These are phyloP conservation scores for Hemileccinum rubropunctum DNA, from an alignment of 768 basidiomycete genomes.

Conservation along the genomic window DNA sequence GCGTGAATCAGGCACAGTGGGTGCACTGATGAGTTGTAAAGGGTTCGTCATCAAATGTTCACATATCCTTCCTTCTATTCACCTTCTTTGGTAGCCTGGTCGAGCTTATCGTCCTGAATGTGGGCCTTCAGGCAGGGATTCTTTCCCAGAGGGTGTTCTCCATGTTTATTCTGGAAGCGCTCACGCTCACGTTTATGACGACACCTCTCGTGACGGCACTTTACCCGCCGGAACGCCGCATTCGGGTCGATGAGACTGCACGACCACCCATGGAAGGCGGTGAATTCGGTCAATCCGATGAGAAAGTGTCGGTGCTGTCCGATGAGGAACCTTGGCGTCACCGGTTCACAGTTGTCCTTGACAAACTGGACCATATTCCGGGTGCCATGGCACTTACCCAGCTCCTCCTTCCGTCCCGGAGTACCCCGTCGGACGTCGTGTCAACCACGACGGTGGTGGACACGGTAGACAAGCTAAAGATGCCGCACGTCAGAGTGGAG, in stretches of 20 bases:
- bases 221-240: slow-evolving; percentile 62
- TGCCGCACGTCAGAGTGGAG: slow-evolving; percentile 45
- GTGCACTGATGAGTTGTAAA: slow-evolving; percentile 94
- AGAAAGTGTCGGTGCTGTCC: slow-evolving; percentile 5
- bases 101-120: slow-evolving; percentile 93
- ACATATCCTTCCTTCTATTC: not conserved
- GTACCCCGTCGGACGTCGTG: not conserved
- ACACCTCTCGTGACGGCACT: slow-evolving; percentile 69
- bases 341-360: slow-evolving; percentile 81
- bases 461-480: slow-evolving; percentile 4
- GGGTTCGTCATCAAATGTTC: slow-evolving; percentile 45
- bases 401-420: slow-evolving; percentile 54
- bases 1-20: slow-evolving; percentile 81
- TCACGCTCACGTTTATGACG: slow-evolving; percentile 82
- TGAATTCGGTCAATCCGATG: slow-evolving; percentile 23
- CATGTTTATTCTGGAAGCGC: slow-evolving; percentile 89
- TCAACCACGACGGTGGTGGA: slow-evolving; percentile 7
- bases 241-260: slow-evolving; percentile 36
- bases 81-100: slow-evolving; percentile 54
- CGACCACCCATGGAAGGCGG: slow-evolving; percentile 21
- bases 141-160: slow-evolving; percentile 77
- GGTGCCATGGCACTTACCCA: slow-evolving; percentile 88
- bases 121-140: slow-evolving; percentile 80
- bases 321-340: slow-evolving; percentile 39
- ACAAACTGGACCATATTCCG: slow-evolving; percentile 85